Percentiles rank a stretch among this genome's conserved stretches.
phyloP scores from a whole-genome alignment of 83 land plant genomes.

The Thuja plicata region DNA sequence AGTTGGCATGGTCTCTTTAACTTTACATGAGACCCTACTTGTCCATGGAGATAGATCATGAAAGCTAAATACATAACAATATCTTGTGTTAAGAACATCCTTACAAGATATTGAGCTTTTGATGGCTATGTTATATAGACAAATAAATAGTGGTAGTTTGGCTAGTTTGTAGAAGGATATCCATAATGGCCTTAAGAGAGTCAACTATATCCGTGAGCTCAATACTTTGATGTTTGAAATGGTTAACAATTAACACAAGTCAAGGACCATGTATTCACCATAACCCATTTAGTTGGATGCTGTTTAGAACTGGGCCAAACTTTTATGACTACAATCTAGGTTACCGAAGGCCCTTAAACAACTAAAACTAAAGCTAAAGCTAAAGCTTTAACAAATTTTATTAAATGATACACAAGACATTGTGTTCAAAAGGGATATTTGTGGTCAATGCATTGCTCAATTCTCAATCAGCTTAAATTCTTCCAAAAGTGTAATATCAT shows the following conservation, averaged over 20 bases:
- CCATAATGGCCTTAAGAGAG: neutral
- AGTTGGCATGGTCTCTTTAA: neutral
- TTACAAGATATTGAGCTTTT: neutral
- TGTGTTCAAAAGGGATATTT: neutral
- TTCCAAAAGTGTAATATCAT: neutral
- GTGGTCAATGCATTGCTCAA: neutral
- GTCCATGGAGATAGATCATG: neutral
- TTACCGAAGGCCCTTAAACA: neutral
- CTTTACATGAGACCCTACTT: neutral
- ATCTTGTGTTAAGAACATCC: neutral
- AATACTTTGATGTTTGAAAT: neutral
- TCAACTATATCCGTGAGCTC: neutral
- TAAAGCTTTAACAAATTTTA: neutral
- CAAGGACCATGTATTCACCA: neutral
- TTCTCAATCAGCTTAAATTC: neutral
- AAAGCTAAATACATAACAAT: neutral
- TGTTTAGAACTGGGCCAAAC: neutral
- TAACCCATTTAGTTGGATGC: neutral
- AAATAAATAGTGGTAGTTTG: neutral
- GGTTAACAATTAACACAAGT: neutral
- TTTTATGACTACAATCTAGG: neutral
- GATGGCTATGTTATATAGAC: neutral
- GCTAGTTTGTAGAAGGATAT: neutral
- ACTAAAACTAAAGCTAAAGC: neutral
- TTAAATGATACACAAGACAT: neutral